Evolutionary conservation across 768 basidiomycete species (phyloP).

Genomic region (Mycena haematopus): DNA sequence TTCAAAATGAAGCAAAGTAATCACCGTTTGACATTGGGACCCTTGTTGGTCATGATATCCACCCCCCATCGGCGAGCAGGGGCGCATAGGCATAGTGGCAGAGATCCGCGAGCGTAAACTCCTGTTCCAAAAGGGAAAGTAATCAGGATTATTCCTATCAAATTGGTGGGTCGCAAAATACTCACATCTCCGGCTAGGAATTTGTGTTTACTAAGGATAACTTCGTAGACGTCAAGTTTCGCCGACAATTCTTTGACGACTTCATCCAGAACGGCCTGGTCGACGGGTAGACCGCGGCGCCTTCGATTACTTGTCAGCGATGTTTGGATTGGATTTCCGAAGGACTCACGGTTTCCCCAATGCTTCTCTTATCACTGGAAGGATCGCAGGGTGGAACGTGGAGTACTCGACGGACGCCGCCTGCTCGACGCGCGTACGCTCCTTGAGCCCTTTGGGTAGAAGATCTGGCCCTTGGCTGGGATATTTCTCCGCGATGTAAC

Average conservation of each 20-base stretch:
- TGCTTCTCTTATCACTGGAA: neutral
- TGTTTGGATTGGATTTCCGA: neutral
- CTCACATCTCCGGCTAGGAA: constrained; percentile 42
- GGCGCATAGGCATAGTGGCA: too few relatives aligned
- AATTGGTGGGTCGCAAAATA: neutral
- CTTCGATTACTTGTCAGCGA: neutral
- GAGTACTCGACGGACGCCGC: constrained; percentile 3
- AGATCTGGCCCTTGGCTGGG: constrained; percentile 45
- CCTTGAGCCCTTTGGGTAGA: constrained; percentile 37
- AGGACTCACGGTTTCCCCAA: constrained; percentile 1
- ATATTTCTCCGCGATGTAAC: constrained; percentile 53
- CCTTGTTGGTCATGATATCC: too few relatives aligned
- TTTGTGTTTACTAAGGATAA: constrained; percentile 56
- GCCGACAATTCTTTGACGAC: constrained; percentile 38
- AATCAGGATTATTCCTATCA: neutral
- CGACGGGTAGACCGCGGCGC: constrained; percentile 31
- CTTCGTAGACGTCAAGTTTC: constrained; percentile 60
- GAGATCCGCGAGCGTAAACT: too few relatives aligned
- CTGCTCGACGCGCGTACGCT: constrained; percentile 35
- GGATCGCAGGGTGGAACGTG: neutral
- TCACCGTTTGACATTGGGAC: too few relatives aligned
- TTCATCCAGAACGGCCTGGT: constrained; percentile 36
- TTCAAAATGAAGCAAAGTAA: too few relatives aligned
- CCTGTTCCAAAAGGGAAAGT: neutral
- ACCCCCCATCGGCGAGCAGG: too few relatives aligned